Percentiles rank a stretch among this genome's conserved stretches.
Conservation (phyloP, 2,329 filamentous ascomycete species). For the Chaetomiaceae sp. region DNA sequence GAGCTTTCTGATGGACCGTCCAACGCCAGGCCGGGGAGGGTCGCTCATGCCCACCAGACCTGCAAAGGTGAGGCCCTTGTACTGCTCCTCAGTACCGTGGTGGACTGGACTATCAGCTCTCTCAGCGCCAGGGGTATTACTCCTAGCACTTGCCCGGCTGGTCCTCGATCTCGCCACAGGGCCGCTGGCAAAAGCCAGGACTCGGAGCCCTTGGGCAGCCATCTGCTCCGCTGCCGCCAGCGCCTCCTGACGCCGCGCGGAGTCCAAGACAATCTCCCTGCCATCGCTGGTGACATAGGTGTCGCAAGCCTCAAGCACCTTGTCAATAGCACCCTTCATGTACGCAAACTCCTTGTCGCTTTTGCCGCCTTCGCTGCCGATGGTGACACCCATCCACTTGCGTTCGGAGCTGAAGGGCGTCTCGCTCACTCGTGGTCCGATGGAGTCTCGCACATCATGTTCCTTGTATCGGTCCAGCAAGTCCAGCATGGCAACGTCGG, state of each 20-base stretch:
- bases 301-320: constrained; percentile 79
- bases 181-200: constrained; percentile 91
- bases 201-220: constrained; percentile 83
- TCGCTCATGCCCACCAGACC: constrained; percentile 97
- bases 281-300: constrained; percentile 85
- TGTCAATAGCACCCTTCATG: constrained; percentile 91
- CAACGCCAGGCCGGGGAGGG: constrained; percentile 84
- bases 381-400: constrained; percentile 98
- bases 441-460: constrained; percentile 81
- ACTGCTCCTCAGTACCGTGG: constrained; percentile 63
- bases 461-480: constrained; percentile 86
- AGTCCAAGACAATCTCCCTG: constrained; percentile 79
- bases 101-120: constrained; percentile 37
- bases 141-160: constrained; percentile 44
- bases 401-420: constrained; percentile 94
- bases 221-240: constrained; percentile 76
- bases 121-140: constrained; percentile 47
- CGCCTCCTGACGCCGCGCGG: constrained; percentile 67
- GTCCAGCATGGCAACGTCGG: constrained; percentile 95
- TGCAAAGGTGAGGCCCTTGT: constrained; percentile 80
- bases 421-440: constrained; percentile 78
- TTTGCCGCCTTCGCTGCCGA: constrained; percentile 56
- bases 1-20: constrained; percentile 79
- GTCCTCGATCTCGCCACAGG: constrained; percentile 48
- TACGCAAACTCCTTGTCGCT: constrained; percentile 77